These are phyloP conservation scores for Keqinozyma sinolaborantium DNA, from an alignment of 1,139 yeast genomes.

Conservation along the genomic window DNA sequence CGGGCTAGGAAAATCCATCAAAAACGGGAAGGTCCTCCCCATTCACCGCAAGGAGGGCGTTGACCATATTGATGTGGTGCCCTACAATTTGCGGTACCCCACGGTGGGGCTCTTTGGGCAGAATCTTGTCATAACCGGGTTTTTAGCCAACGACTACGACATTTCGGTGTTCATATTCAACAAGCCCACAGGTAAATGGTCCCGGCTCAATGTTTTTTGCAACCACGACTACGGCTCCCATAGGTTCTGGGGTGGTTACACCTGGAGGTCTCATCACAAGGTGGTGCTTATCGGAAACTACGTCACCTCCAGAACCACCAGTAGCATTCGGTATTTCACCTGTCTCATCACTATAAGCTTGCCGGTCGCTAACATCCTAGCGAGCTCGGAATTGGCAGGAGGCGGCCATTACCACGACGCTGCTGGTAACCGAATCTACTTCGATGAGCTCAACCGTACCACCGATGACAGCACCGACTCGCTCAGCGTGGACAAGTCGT, in stretches of 20 bases:
- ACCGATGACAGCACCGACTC: slow-evolving; percentile 12
- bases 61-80: slow-evolving; percentile 16
- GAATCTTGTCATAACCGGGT: slow-evolving; percentile 60
- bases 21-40: slow-evolving; percentile 29
- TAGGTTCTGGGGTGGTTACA: slow-evolving; percentile 63
- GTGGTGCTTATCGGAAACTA: slow-evolving; percentile 54
- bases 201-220: slow-evolving; percentile 55
- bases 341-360: slow-evolving; percentile 56
- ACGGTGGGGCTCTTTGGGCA: slow-evolving; percentile 64
- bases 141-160: slow-evolving; percentile 47
- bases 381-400: slow-evolving; percentile 40
- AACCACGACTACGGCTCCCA: slow-evolving; percentile 55
- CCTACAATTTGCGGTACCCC: slow-evolving; percentile 48
- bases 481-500: slow-evolving; percentile 3
- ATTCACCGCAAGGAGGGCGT: slow-evolving; percentile 15
- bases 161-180: slow-evolving; percentile 59
- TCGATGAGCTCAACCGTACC: slow-evolving; percentile 10
- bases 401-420: slow-evolving; percentile 19
- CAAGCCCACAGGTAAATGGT: slow-evolving; percentile 63
- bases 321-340: slow-evolving; percentile 59
- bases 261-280: slow-evolving; percentile 75
- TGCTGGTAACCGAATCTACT: slow-evolving; percentile 17
- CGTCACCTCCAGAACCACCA: slow-evolving; percentile 44
- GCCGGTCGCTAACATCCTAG: slow-evolving; percentile 61
- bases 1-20: slow-evolving; percentile 31